A percentile compares a stretch with the other conserved stretches of the same genome.
Conservation (phyloP, 2,329 filamentous ascomycete genomes). For the Leptographium lundbergii region DNA sequence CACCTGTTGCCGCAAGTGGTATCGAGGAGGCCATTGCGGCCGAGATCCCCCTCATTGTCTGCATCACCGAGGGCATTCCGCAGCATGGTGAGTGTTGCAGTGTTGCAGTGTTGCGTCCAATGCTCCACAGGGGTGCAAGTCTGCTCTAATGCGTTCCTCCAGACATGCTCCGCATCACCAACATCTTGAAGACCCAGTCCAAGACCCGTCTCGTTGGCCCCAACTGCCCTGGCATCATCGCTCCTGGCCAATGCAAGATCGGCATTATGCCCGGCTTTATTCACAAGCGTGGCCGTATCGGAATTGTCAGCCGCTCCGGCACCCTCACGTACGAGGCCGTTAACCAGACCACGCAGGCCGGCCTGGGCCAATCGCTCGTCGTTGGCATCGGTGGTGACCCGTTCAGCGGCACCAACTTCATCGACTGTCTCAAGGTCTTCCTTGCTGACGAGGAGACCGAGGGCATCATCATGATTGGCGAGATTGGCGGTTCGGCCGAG, state of each 20-base stretch:
- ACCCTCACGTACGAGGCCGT: slow-evolving; percentile 99
- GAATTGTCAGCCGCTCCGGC: slow-evolving; percentile 95
- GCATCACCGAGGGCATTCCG: slow-evolving; percentile 95
- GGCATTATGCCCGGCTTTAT: slow-evolving; percentile 99
- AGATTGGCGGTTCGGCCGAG: slow-evolving; percentile 95
- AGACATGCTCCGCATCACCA: slow-evolving; percentile 99
- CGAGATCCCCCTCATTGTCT: slow-evolving; percentile 89
- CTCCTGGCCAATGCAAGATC: slow-evolving; percentile 94
- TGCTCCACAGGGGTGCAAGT: background rate
- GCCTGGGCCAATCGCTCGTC: slow-evolving; percentile 94
- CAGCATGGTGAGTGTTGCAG: slow-evolving; percentile 66
- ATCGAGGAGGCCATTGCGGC: slow-evolving; percentile 94
- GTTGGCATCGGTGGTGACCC: slow-evolving; percentile 97
- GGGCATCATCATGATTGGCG: slow-evolving; percentile 99
- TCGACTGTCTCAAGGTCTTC: slow-evolving; percentile 97
- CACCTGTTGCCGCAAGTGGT: slow-evolving; percentile 80
- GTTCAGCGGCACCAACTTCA: slow-evolving; percentile 98
- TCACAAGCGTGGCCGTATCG: slow-evolving; percentile 97
- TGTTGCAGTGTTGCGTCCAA: background rate
- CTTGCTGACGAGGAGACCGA: slow-evolving; percentile 91
- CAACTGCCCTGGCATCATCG: slow-evolving; percentile 98
- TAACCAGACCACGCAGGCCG: slow-evolving; percentile 96
- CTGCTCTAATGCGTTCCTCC: slow-evolving; percentile 4
- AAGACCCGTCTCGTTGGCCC: slow-evolving; percentile 95
- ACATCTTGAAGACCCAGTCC: slow-evolving; percentile 92